phyloP scores from a whole-genome alignment of 495 filamentous ascomycete species.

The Podospora appendiculata region DNA sequence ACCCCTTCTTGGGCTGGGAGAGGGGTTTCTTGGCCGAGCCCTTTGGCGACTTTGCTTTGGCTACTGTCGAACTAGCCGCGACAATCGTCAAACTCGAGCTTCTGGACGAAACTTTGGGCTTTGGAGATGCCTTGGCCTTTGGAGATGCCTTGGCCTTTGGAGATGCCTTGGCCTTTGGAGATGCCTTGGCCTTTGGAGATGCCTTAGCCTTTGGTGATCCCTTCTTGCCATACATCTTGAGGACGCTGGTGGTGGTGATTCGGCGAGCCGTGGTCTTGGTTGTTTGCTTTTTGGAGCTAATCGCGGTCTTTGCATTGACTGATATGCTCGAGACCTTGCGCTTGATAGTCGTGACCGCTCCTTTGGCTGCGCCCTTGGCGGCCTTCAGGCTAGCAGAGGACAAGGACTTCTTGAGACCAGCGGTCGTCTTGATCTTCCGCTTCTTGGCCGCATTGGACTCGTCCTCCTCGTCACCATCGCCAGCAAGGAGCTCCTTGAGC shows the following conservation, averaged over 20 bases:
- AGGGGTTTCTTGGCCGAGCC: too few species aligned
- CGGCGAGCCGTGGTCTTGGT: neutral
- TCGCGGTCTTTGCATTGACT: conserved; percentile 21
- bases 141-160: conserved; percentile 18
- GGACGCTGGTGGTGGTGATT: neutral
- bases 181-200: conserved; percentile 4
- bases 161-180: conserved; percentile 9
- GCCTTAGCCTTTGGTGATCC: neutral
- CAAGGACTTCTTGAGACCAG: conserved; percentile 12
- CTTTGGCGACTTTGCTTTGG: neutral
- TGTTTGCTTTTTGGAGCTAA: neutral
- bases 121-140: conserved; percentile 13
- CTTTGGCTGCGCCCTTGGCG: conserved; percentile 18
- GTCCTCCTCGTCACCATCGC: conserved; percentile 9
- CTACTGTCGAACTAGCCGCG: conserved; percentile 7
- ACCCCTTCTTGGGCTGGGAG: neutral
- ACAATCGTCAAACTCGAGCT: conserved; percentile 17
- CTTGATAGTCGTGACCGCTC: conserved; percentile 26
- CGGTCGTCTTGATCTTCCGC: conserved; percentile 18
- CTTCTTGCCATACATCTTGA: conserved; percentile 3
- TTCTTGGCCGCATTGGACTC: conserved; percentile 15
- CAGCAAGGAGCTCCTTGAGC: conserved; percentile 20
- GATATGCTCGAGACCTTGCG: conserved; percentile 31
- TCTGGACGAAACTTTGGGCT: conserved; percentile 6
- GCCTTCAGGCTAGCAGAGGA: conserved; percentile 18